Evolutionary conservation across 2,329 filamentous ascomycete species (phyloP).

Genomic region (Cyanodermella asteris): DNA sequence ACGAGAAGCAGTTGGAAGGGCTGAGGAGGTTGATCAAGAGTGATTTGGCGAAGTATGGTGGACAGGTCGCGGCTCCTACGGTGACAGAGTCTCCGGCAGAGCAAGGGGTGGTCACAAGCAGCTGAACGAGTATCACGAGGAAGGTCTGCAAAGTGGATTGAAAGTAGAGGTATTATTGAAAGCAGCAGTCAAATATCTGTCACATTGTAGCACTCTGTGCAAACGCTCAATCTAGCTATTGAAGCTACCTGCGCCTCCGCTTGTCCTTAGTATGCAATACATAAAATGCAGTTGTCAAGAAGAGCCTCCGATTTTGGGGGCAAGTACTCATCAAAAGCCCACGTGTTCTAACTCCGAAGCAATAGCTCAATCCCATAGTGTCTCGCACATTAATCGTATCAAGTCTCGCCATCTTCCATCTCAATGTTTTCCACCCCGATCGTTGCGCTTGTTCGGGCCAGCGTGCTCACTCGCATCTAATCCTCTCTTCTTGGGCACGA

Average conservation of each 20-base stretch:
- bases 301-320: no score
- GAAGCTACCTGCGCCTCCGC: constrained; percentile 4
- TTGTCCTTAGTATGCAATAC: no score
- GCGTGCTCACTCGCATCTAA: constrained; percentile 6
- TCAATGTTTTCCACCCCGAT: constrained; percentile 4
- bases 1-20: constrained; percentile 3
- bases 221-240: background rate
- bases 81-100: background rate
- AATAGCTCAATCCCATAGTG: no score
- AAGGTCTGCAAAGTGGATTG: no score
- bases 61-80: background rate
- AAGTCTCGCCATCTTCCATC: no score
- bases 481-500: constrained; percentile 8
- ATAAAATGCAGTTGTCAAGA: no score
- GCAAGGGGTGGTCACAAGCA: background rate
- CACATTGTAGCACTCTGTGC: background rate
- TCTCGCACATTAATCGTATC: no score
- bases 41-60: constrained; percentile 1
- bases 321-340: no score
- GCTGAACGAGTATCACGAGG: background rate
- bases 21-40: constrained; percentile 1
- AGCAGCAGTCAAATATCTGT: no score
- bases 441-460: constrained; percentile 2
- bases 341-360: no score
- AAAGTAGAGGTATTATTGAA: no score